These are phyloP conservation scores for Cytidiella melzeri DNA, from an alignment of 768 basidiomycete genomes.

Conservation along the genomic window DNA sequence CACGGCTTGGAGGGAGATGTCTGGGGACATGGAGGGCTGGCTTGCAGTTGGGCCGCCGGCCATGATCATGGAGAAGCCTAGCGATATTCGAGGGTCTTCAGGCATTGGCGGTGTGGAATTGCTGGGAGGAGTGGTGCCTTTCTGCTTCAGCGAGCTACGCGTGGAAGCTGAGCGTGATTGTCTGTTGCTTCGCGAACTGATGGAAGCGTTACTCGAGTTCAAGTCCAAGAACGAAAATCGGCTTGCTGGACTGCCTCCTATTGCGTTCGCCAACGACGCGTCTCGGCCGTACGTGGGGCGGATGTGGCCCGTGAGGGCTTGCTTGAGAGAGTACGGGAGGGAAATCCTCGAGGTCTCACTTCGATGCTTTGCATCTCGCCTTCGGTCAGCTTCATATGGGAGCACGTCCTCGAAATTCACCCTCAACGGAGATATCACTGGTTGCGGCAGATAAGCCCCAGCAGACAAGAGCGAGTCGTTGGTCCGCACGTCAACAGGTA, in stretches of 20 bases:
- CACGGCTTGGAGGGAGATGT: constrained; percentile 21
- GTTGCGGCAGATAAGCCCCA: constrained; percentile 9
- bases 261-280: neutral
- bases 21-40: constrained; percentile 19
- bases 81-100: constrained; percentile 18
- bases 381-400: neutral
- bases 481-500: constrained; percentile 3
- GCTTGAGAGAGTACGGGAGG: constrained; percentile 19
- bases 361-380: neutral
- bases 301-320: constrained; percentile 13
- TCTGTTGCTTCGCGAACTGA: constrained; percentile 15
- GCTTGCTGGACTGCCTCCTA: neutral
- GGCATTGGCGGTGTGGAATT: constrained; percentile 13
- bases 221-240: constrained; percentile 25
- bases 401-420: constrained; percentile 23
- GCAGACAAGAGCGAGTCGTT: constrained; percentile 4
- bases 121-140: constrained; percentile 9
- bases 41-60: constrained; percentile 20
- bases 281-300: neutral
- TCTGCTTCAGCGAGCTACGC: constrained; percentile 15
- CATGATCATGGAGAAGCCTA: constrained; percentile 24
- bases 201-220: constrained; percentile 18
- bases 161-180: constrained; percentile 17
- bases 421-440: constrained; percentile 17
- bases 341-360: constrained; percentile 15